These are phyloP conservation scores for Fusarium albidum DNA, from an alignment of 2,329 filamentous ascomycete species.

Conservation along the genomic window DNA sequence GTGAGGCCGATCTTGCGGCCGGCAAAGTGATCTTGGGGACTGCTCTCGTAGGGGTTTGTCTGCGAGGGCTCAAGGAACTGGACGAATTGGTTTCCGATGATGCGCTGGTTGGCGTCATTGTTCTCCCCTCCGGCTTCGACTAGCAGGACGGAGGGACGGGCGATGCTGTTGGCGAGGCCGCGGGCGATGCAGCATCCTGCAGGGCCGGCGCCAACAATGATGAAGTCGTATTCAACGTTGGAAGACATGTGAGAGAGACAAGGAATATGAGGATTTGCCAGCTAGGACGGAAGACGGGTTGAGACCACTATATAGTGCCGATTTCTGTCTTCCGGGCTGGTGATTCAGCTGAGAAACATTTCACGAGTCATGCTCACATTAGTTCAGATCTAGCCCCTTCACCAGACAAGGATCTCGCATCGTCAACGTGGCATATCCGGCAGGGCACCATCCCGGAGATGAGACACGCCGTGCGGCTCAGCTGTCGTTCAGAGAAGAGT, in stretches of 20 bases:
- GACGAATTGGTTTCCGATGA: conserved; percentile 24
- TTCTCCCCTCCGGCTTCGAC: conserved; percentile 28
- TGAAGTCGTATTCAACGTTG: conserved; percentile 21
- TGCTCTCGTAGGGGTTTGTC: conserved; percentile 23
- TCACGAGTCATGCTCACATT: too few relatives aligned
- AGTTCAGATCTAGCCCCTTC: too few relatives aligned
- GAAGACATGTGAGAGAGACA: background rate
- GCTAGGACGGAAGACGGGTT: too few relatives aligned
- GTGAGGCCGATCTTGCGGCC: conserved; percentile 24
- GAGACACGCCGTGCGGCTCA: background rate
- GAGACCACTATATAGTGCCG: too few relatives aligned
- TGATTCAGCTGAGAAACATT: too few relatives aligned
- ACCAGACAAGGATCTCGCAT: too few relatives aligned
- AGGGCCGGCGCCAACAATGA: conserved; percentile 27
- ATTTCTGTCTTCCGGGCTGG: too few relatives aligned
- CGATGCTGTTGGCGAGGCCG: conserved; percentile 14
- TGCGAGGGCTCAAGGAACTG: conserved; percentile 23
- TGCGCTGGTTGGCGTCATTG: conserved; percentile 15
- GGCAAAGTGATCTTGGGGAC: conserved; percentile 13
- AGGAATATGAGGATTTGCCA: background rate
- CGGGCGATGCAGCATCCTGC: conserved; percentile 23
- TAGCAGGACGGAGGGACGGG: conserved; percentile 16
- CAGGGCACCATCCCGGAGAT: too few relatives aligned
- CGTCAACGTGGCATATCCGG: too few relatives aligned
- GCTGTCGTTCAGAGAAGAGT: background rate